Base-by-base conservation (phyloP, 805 yeast genomes). In the Metschnikowia rubicola region DNA sequence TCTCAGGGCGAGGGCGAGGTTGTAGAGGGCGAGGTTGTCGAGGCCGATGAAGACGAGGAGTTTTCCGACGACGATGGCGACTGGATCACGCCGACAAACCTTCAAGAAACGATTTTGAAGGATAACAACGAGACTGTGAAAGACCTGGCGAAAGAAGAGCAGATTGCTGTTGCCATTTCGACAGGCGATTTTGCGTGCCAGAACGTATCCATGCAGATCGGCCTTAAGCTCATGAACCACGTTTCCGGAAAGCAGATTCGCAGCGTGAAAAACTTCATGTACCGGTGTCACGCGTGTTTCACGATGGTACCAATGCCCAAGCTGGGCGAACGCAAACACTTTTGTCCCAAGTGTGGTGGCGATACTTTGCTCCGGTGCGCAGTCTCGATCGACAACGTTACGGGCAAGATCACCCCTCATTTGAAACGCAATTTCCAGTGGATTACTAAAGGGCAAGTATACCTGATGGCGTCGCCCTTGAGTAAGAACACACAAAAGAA, bases 121-220 rank as follows among this genome's bases (percentile, higher is more conserved):
- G 92, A 88, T 58, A 78, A 53, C 74, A 58, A 85, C 35, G 89
- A 84, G 59, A 77, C 78, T 48, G 73, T 80, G 9, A 64, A 63
- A 43, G 77, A 69, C 37, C 44, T 67, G 17, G 15, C 11, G 2
- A 43, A 44, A 10, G 47, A 46, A n/a, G 67, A 69, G 13, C 59
- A 62, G 13, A 76, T 84, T 48, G 79, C 83, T 53, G 94, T 85
- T 15, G 99, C 97, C 2, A 68, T 94, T 41, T 84, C 96, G 0
- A 86, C 97, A 0, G 96, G 96, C 28, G 99, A 94, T 79, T 94
- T 92, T 70, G 98, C 99, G 2, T 88, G 92, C 60, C 99, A 94
- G 67, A 94, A 94, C 66, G 96, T 91, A 12, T 80, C 96, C 1
- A 75, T 94, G 70, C 98, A 92, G 66, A 77, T 94, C 57, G 97